Evolutionary conservation across 345 rosid genomes (phyloP).

Genomic region (Boechera stricta): DNA sequence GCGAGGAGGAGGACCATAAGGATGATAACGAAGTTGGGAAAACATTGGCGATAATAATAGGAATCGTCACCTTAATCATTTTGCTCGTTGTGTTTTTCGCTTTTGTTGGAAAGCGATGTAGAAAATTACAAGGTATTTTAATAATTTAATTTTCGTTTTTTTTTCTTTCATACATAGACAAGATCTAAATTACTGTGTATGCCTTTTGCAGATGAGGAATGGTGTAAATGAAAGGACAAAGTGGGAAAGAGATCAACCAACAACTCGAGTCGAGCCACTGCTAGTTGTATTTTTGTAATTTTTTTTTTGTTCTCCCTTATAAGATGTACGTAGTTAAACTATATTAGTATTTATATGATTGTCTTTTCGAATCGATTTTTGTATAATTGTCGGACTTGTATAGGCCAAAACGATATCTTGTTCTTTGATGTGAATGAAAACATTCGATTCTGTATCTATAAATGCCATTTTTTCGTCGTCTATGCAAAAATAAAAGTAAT

Average conservation of each 20-base stretch:
- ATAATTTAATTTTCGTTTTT: not conserved
- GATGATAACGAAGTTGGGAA: conserved; percentile 63
- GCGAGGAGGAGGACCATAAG: conserved; percentile 26
- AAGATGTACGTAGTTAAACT: conserved; percentile 24
- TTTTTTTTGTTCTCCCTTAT: conserved; percentile 17
- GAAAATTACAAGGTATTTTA: conserved; percentile 59
- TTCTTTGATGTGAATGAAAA: conserved; percentile 11
- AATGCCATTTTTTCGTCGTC: not conserved
- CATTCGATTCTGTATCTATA: conserved; percentile 24
- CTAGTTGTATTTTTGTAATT: conserved; percentile 34
- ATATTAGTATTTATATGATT: conserved; percentile 4
- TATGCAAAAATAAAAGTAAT: not conserved
- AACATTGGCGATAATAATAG: conserved; percentile 85
- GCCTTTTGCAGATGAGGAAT: conserved; percentile 38
- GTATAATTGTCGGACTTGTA: conserved; percentile 26
- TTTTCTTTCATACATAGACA: not conserved
- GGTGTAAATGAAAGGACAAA: conserved; percentile 20
- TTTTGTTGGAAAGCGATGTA: conserved; percentile 63
- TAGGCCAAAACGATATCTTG: not conserved
- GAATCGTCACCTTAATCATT: conserved; percentile 74
- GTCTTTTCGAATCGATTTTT: conserved; percentile 24
- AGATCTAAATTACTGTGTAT: not conserved
- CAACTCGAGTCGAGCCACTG: conserved; percentile 25
- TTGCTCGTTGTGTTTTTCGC: conserved; percentile 73
- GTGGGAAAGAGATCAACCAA: conserved; percentile 17